These are phyloP conservation scores for Ophiocordyceps polyrhachis-furcata DNA, from an alignment of 2,329 filamentous ascomycete species.

Conservation along the genomic window DNA sequence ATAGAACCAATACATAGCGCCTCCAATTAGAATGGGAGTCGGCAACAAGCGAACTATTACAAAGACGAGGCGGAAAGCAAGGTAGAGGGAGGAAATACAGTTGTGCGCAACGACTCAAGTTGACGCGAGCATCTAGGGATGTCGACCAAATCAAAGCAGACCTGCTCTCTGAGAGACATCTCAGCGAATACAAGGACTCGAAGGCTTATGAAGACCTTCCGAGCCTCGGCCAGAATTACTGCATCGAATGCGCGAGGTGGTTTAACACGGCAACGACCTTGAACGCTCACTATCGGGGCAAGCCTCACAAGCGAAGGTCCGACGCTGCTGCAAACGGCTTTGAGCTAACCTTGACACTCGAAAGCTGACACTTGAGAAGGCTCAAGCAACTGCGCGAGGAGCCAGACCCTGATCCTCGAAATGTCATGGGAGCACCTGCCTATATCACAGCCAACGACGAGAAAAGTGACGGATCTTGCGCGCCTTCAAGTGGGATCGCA, in stretches of 20 bases:
- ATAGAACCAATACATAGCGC: neutral
- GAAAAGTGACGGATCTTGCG: neutral
- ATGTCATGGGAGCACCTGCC: slow-evolving; percentile 64
- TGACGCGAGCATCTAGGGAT: slow-evolving; percentile 39
- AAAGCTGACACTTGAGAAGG: slow-evolving; percentile 25
- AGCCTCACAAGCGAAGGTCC: slow-evolving; percentile 77
- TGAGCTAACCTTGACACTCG: neutral
- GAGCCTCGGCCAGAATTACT: slow-evolving; percentile 71
- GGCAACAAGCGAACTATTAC: slow-evolving; percentile 46
- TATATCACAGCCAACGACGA: neutral
- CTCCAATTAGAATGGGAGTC: slow-evolving; percentile 38
- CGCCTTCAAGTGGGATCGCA: neutral
- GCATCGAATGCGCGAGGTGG: slow-evolving; percentile 87
- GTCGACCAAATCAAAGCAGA: slow-evolving; percentile 85
- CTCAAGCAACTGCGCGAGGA: slow-evolving; percentile 67
- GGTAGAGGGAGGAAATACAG: slow-evolving; percentile 20
- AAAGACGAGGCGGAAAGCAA: slow-evolving; percentile 55
- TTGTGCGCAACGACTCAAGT: neutral
- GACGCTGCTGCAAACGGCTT: neutral
- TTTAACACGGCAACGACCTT: slow-evolving; percentile 74
- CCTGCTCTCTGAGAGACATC: slow-evolving; percentile 57
- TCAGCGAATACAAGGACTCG: slow-evolving; percentile 57
- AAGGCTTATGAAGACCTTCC: slow-evolving; percentile 78
- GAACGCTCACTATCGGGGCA: slow-evolving; percentile 59
- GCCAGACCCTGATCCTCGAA: slow-evolving; percentile 72